Percentiles rank a stretch among this genome's conserved stretches.
Conservation (phyloP, 495 filamentous ascomycete genomes). For the Friedmanniomyces endolithicus region DNA sequence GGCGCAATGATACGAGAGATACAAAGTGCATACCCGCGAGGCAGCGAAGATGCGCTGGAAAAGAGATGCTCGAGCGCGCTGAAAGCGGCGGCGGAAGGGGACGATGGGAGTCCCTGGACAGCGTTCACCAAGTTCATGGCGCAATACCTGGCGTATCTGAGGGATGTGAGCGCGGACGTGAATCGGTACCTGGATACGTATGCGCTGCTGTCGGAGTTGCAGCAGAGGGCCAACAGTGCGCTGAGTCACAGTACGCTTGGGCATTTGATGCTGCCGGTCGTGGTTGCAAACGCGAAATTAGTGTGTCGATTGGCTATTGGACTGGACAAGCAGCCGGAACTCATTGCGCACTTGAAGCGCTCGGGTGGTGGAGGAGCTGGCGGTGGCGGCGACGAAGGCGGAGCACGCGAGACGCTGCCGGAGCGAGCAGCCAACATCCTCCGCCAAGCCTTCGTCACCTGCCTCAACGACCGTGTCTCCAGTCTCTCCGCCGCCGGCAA, state of each 20-base stretch:
- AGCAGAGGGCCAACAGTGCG: slow-evolving; percentile 62
- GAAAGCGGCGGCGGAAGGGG: slow-evolving; percentile 39
- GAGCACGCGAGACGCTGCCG: slow-evolving; percentile 59
- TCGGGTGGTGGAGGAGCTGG: slow-evolving; percentile 28
- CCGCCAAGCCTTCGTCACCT: slow-evolving; percentile 81
- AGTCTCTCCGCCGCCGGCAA: slow-evolving; percentile 32
- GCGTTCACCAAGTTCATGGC: slow-evolving; percentile 65
- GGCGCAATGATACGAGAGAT: slow-evolving; percentile 54
- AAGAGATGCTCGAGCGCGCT: slow-evolving; percentile 45
- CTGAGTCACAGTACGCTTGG: slow-evolving; percentile 68
- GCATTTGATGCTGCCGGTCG: slow-evolving; percentile 60
- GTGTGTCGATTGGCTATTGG: slow-evolving; percentile 70
- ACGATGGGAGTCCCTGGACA: slow-evolving; percentile 56
- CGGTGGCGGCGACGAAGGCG: slow-evolving; percentile 35
- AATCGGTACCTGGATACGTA: slow-evolving; percentile 64
- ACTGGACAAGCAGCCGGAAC: slow-evolving; percentile 60
- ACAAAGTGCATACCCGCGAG: slow-evolving; percentile 40
- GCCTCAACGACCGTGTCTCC: slow-evolving; percentile 58
- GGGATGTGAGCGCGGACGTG: slow-evolving; percentile 53
- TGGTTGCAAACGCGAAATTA: slow-evolving; percentile 61
- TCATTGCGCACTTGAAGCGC: slow-evolving; percentile 44
- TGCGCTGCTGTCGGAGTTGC: slow-evolving; percentile 52
- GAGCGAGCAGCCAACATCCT: slow-evolving; percentile 78
- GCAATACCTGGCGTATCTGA: slow-evolving; percentile 65
- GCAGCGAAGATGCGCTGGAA: slow-evolving; percentile 43